phyloP scores from a whole-genome alignment of 768 basidiomycete species.

The Pleurotus tuber-regium region DNA sequence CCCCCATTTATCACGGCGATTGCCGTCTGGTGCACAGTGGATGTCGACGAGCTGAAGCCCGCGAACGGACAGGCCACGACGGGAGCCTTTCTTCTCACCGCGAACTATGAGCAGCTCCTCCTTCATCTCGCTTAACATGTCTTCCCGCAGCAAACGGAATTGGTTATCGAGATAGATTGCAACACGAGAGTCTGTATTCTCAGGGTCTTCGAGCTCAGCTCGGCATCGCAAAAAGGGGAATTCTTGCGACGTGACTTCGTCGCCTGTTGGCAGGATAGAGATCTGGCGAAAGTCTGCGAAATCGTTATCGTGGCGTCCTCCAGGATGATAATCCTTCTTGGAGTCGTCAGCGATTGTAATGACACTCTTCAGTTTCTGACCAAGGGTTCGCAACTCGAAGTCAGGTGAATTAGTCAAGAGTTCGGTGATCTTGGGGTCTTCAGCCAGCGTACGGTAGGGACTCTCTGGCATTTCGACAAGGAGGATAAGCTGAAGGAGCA shows the following conservation, averaged over 20 bases:
- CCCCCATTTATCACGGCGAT: constrained; percentile 34
- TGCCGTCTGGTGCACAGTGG: constrained; percentile 25
- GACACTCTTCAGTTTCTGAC: constrained; percentile 37
- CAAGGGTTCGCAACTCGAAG: constrained; percentile 26
- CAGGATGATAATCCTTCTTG: constrained; percentile 37
- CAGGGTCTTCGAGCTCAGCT: constrained; percentile 40
- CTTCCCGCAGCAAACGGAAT: constrained; percentile 63
- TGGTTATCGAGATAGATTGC: constrained; percentile 62
- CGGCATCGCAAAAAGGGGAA: constrained; percentile 48
- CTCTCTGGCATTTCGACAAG: constrained; percentile 32
- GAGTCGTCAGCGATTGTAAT: constrained; percentile 19
- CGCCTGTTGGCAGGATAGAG: constrained; percentile 60
- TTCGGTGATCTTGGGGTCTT: constrained; percentile 27
- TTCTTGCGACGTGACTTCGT: constrained; percentile 47
- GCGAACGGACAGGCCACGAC: constrained; percentile 36
- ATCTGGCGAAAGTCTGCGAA: constrained; percentile 58
- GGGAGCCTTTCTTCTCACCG: constrained; percentile 35
- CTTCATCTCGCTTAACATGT: constrained; percentile 55
- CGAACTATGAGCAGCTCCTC: constrained; percentile 50
- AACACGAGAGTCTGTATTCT: constrained; percentile 31
- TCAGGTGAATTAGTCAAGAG: constrained; percentile 21
- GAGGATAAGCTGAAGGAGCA: constrained; percentile 47
- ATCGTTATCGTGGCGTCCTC: constrained; percentile 73
- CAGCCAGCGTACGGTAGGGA: constrained; percentile 36
- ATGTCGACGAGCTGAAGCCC: constrained; percentile 35